Evolutionary conservation across 495 filamentous ascomycete genomes (phyloP), one percentile per base, ranked within the genome.

Genomic region (Tuber borchii): DNA sequence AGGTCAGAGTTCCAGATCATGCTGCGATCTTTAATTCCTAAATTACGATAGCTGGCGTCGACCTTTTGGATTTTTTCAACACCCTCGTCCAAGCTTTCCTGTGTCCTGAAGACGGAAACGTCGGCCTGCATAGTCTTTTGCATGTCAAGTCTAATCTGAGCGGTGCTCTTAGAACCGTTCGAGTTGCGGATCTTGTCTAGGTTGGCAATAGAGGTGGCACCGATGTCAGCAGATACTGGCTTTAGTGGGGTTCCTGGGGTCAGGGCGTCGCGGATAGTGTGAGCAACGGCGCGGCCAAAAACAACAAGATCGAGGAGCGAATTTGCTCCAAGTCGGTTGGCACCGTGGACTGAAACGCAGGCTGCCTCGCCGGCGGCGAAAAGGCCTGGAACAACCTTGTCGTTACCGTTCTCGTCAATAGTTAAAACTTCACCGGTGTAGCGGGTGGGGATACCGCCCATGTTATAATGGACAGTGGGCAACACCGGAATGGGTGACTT

Each of bases 1-100:
- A 98, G 88, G 82, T 98, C 95, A 51, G 92, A 93, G 90, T 98
- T 98, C 95, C 95, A 98, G 87, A 98, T 97, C 95, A 98, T 97
- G 89, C 92, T 94, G 83, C 95, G 91, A 85, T 98, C 95, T 88
- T 96, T 97, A 85, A 92, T 97, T 81, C 93, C 92, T 77, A 97
- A 90, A 83, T 97, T 89, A 74, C 85, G 83, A 86, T 92, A 98
- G 77, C 86, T 90, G 82, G 89, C 85, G 84, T 98, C 95, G 80
- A 97, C 91, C 77, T 91, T 88, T 80, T 85, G 89, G 81, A 98
- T 92, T 85, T 89, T 91, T 82, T 86, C 84, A 65, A 95, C 92
- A 87, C 95, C 95, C 83, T 95, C 92, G 76, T 97, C 93, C 77
- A 93, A 86, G 78, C 88, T 90, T 85, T 95, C 92, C 85, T 97